A percentile compares a stretch with the other conserved stretches of the same genome.
phyloP scores from a whole-genome alignment of 2,329 filamentous ascomycete species.

The Colletotrichum sp. region DNA sequence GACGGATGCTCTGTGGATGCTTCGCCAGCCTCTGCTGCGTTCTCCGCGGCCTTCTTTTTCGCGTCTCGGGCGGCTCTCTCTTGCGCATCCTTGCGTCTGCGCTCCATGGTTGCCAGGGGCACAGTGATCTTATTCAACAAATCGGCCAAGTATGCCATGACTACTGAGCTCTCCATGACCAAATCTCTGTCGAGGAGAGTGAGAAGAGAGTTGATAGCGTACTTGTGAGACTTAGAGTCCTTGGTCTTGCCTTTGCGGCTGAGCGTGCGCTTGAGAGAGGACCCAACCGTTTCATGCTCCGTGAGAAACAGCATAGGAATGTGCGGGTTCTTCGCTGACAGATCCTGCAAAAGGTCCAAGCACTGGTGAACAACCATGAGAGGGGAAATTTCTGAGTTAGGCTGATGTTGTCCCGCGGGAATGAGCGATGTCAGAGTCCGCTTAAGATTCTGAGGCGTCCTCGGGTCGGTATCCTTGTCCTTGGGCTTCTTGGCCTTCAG shows the following conservation, averaged over 20 bases:
- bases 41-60: slow-evolving; percentile 35
- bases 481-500: slow-evolving; percentile 84
- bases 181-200: slow-evolving; percentile 89
- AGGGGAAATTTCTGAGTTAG: slow-evolving; percentile 88
- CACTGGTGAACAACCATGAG: slow-evolving; percentile 97
- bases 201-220: slow-evolving; percentile 89
- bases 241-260: slow-evolving; percentile 88
- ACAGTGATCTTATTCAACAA: slow-evolving; percentile 88
- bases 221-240: slow-evolving; percentile 84
- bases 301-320: slow-evolving; percentile 92
- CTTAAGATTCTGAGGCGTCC: slow-evolving; percentile 83
- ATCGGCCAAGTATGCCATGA: slow-evolving; percentile 92
- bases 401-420: slow-evolving; percentile 49
- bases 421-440: slow-evolving; percentile 70
- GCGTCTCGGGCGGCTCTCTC: slow-evolving; percentile 50
- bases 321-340: slow-evolving; percentile 84
- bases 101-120: slow-evolving; percentile 81
- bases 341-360: slow-evolving; percentile 80
- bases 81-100: slow-evolving; percentile 76
- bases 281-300: slow-evolving; percentile 81
- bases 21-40: slow-evolving; percentile 15
- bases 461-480: slow-evolving; percentile 64
- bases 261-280: slow-evolving; percentile 76
- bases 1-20: slow-evolving; percentile 20
- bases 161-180: slow-evolving; percentile 94